A percentile compares a stretch with the other conserved stretches of the same genome.
These are phyloP conservation scores for Isabelozyma gotoi DNA, from an alignment of 805 yeast species.

Conservation along the genomic window DNA sequence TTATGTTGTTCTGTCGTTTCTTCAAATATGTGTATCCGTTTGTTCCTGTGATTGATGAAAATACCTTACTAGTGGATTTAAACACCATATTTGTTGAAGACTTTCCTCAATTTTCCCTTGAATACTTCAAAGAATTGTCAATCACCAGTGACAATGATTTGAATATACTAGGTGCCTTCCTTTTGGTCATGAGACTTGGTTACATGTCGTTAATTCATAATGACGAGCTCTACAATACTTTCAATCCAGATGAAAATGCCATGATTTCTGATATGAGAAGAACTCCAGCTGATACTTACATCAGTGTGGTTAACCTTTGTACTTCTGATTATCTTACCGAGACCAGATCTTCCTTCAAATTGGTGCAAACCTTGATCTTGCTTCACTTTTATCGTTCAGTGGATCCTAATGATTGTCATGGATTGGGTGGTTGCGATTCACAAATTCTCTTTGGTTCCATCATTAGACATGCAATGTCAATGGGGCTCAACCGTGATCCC, in stretches of 20 bases:
- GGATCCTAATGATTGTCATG: conserved; percentile 43
- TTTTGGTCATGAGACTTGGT: conserved; percentile 33
- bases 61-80: conserved; percentile 23
- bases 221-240: conserved; percentile 24
- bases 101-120: conserved; percentile 17
- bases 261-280: conserved; percentile 31
- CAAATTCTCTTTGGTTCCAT: conserved; percentile 37
- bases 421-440: conserved; percentile 39
- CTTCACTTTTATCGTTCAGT: conserved; percentile 34
- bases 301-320: conserved; percentile 32
- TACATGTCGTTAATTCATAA: conserved; percentile 40
- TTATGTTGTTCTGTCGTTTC: conserved; percentile 28
- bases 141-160: conserved; percentile 33
- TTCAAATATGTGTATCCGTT: conserved; percentile 42
- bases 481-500: conserved; percentile 44
- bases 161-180: conserved; percentile 25
- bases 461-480: conserved; percentile 37
- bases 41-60: conserved; percentile 34
- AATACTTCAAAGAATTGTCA: conserved; percentile 16
- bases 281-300: conserved; percentile 25
- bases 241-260: conserved; percentile 22
- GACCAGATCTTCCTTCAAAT: conserved; percentile 30
- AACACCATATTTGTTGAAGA: conserved; percentile 18
- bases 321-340: conserved; percentile 29
- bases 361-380: conserved; percentile 34